phyloP scores from a whole-genome alignment of 2,329 filamentous ascomycete species.

The Monilinia polystroma region DNA sequence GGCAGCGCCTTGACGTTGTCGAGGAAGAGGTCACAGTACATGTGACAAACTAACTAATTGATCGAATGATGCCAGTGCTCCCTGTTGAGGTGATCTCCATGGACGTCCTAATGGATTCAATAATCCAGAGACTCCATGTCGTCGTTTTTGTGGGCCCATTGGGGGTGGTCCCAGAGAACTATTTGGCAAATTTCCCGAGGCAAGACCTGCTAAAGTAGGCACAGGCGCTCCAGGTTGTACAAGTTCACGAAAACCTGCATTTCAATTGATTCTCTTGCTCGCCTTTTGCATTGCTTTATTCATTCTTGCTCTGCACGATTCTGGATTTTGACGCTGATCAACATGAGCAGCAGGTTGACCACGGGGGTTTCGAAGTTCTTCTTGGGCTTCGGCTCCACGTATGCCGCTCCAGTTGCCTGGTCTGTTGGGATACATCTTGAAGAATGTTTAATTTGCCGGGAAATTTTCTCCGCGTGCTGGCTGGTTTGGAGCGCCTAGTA shows the following conservation, averaged over 20 bases:
- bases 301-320: background rate
- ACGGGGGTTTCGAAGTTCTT: background rate
- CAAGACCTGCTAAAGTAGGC: background rate
- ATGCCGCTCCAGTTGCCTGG: background rate
- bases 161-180: background rate
- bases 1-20: background rate
- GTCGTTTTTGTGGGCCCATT: background rate
- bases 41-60: background rate
- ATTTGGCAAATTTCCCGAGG: background rate
- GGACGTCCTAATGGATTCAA: too few relatives aligned
- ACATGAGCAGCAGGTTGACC: background rate
- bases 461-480: background rate
- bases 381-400: background rate
- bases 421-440: background rate
- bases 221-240: background rate
- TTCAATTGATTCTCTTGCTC: background rate
- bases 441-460: background rate
- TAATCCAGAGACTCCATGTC: background rate
- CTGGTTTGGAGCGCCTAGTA: too few relatives aligned
- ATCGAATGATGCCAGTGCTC: too few relatives aligned
- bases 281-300: background rate
- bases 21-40: background rate
- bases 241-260: background rate
- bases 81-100: background rate
- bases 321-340: slow-evolving; percentile 1